Evolutionary conservation across 148 eudicot species (phyloP).

Genomic region (Spergularia bocconei): DNA sequence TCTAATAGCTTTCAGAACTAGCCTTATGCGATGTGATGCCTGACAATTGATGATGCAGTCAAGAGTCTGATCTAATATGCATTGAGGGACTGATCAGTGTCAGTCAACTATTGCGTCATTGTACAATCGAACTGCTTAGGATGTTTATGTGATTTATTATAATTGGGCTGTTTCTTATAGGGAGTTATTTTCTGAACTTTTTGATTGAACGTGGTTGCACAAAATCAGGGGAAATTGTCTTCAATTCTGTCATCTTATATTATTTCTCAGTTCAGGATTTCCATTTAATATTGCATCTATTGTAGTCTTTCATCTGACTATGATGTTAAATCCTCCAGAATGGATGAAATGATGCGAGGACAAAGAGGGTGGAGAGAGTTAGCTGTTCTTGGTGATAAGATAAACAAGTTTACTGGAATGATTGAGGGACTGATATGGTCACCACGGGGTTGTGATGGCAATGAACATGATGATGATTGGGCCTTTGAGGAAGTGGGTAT

Average conservation of each 20-base stretch:
- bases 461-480: constrained; percentile 77
- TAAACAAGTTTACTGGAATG: constrained; percentile 93
- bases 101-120: neutral
- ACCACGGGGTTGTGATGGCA: constrained; percentile 71
- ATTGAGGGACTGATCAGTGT: neutral
- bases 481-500: constrained; percentile 81
- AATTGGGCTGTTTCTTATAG: neutral
- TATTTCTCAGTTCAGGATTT: neutral
- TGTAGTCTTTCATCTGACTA: constrained; percentile 1
- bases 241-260: constrained; percentile 6
- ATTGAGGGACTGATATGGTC: constrained; percentile 98
- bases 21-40: neutral
- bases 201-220: neutral
- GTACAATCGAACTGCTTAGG: neutral
- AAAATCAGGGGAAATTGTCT: neutral
- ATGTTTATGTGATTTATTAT: neutral
- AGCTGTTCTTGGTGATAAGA: constrained; percentile 86
- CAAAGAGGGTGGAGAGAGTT: constrained; percentile 99
- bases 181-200: neutral
- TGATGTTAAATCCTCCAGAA: constrained; percentile 51
- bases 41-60: neutral
- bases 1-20: neutral
- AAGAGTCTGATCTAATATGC: neutral
- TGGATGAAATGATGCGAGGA: constrained; percentile 99
- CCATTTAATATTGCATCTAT: neutral